Base-by-base conservation (phyloP, 352 stramenopile species). In the Plasmopara viticola region DNA sequence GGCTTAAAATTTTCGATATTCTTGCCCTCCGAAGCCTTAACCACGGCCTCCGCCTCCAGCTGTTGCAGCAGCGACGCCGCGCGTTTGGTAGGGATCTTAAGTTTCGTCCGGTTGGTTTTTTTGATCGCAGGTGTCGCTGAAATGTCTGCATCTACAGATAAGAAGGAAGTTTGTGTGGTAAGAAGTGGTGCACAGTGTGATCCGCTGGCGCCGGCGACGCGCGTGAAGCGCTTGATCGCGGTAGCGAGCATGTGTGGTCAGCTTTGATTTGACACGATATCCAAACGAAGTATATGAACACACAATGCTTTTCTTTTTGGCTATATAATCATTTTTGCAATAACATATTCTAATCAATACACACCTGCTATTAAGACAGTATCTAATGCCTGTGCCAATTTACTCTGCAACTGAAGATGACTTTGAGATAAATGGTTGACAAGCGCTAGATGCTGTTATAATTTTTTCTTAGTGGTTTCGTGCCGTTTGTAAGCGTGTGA, bases 1-100 rank as follows among this genome's bases (percentile, higher is more conserved):
- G 81, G 81, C 60, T 84, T 82, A 52, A 92, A 92, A 25, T 62
- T 59, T 39, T 75, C 78, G 28, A 92, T 84, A 33, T 84, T 64
- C 56, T 90, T 89, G 40, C 60, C 68, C 39, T 73, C 59, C 38
- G 74, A 53, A 30, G 73, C 63, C 58, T 89, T 90, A 33, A 70
- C 66, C 30, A 90, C 81, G 43, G 64, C 78, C 51, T 90, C 81
- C 31, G 58, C 48, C 54, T 92, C 75, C 44, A 92, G 63, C 58
- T 90, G 64, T 53, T 68, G 72, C 58, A 92, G 67, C 47, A 92
- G 53, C 43, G 77, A 71, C 41, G 74, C 78, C 35, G 78, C 78
- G 44, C 79, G 68, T 57, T 90, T 90, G 45, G 75, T 87, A 17
- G 79, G 76, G 56, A 85, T 84, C 60, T 90, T 90, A 56, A 90